Evolutionary conservation across 23 red algal genomes (phyloP), one percentile per base, ranked within the genome.

Genomic region (Cyanidioschyzon merolae): DNA sequence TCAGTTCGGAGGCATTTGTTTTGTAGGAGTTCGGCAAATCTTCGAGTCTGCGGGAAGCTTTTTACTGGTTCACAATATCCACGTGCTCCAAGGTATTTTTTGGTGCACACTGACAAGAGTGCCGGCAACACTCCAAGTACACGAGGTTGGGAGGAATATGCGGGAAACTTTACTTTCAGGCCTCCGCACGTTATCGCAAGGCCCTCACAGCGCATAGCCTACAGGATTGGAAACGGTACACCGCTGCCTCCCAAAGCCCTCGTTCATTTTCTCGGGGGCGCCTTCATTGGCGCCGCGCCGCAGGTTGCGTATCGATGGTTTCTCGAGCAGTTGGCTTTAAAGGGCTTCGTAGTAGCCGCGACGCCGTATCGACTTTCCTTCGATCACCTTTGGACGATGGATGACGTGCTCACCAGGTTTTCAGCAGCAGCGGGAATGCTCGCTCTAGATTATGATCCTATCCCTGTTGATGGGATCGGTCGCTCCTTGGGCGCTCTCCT

Each of bases 231-330:
- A n/a, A n/a, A n/a, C n/a, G n/a, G n/a, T n/a, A n/a, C n/a, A n/a
- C 50, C 24, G 50, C 39, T 41, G 58, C 38, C 58, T 0, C 18
- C 68, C 0, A 71, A 58, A 58, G 83, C 79, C 29, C 83, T 96
- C 59, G 37, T 90, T 50, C 92, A 96, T 58, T 96, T 96, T 75
- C 35, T 96, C 50, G 92, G 92, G 36, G 92, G 92, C 7, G 92
- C 92, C 18, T 88, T 96, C 41, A 76, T 90, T 32, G 85, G 76
- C 0, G 79, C 84, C 0, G 82, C 76, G 41, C 87, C 92, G 0
- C 92, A 96, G 35, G 36, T 90, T 7, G 59, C 76, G 50, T 96
- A 96, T 67, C 41, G 41, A 12, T 38, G 36, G 1, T 32, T 96
- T 2, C 79, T 96, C 38, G 75, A 77, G 2, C 57, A 58, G 35